Percentiles rank a stretch among this genome's conserved stretches.
Evolutionary conservation across 2,329 filamentous ascomycete genomes (phyloP).

Genomic region (Trichoderma brevicompactum): DNA sequence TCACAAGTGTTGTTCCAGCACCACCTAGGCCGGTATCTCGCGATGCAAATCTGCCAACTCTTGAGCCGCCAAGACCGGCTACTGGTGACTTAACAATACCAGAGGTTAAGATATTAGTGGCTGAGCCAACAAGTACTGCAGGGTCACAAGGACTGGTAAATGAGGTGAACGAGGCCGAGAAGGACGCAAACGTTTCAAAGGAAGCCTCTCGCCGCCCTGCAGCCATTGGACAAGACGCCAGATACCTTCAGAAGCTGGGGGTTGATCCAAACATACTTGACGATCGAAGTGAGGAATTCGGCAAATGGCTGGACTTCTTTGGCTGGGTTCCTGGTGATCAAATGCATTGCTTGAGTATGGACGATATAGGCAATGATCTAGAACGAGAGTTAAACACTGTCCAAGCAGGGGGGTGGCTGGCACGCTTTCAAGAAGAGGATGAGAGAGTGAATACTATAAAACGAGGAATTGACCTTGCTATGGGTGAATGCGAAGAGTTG

Average conservation of each 20-base stretch:
- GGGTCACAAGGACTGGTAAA: constrained; percentile 45
- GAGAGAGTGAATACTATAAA: constrained; percentile 87
- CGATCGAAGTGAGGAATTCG: constrained; percentile 77
- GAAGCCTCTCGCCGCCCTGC: constrained; percentile 63
- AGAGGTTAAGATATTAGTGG: constrained; percentile 62
- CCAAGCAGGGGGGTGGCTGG: constrained; percentile 91
- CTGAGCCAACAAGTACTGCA: constrained; percentile 46
- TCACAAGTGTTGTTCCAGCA: constrained; percentile 84
- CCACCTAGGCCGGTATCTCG: constrained; percentile 58
- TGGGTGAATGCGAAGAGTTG: constrained; percentile 92
- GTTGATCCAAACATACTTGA: constrained; percentile 79
- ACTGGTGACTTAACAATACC: constrained; percentile 51
- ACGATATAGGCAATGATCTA: constrained; percentile 80
- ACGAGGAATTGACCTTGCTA: constrained; percentile 82
- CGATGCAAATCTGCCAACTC: constrained; percentile 39
- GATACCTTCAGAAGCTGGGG: constrained; percentile 76
- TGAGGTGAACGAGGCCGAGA: constrained; percentile 36
- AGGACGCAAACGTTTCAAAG: constrained; percentile 40
- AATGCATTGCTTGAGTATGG: constrained; percentile 74
- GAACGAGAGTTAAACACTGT: constrained; percentile 87
- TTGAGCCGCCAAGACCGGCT: constrained; percentile 39
- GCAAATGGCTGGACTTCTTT: constrained; percentile 81
- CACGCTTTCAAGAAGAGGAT: constrained; percentile 82
- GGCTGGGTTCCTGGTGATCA: constrained; percentile 82
- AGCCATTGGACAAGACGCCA: constrained; percentile 73